Evolutionary conservation across 164 flowering plant species (phyloP).

Genomic region (Aristolochia contorta): DNA sequence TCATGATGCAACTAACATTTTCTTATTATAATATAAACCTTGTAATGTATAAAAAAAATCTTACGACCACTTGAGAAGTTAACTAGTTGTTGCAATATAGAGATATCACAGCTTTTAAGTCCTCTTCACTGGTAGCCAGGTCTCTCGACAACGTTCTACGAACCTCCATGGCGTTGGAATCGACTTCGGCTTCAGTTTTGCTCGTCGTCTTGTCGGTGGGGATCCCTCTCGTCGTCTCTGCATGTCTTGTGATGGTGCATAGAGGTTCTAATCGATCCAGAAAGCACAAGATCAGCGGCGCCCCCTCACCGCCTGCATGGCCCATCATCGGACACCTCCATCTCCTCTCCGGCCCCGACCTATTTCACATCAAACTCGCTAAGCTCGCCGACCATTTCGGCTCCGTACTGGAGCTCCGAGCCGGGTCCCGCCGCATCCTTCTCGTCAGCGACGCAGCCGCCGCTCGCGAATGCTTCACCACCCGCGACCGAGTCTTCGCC

Average conservation of each 20-base stretch:
- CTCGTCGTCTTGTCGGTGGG: too few relatives aligned
- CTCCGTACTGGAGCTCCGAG: neutral
- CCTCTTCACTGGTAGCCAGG: too few relatives aligned
- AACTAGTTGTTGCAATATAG: too few relatives aligned
- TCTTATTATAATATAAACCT: too few relatives aligned
- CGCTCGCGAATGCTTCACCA: conserved; percentile 6
- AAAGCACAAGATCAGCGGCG: neutral
- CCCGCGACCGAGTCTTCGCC: conserved; percentile 3
- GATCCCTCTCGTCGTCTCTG: neutral
- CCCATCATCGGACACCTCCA: conserved; percentile 8
- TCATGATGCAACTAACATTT: too few relatives aligned
- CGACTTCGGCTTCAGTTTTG: too few relatives aligned
- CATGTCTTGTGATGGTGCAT: neutral
- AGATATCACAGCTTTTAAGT: too few relatives aligned
- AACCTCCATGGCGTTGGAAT: too few relatives aligned
- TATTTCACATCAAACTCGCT: neutral
- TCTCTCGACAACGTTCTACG: too few relatives aligned
- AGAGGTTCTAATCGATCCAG: neutral
- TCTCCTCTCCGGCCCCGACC: conserved; percentile 1
- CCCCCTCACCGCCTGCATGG: neutral
- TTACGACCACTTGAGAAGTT: too few relatives aligned
- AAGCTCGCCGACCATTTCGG: conserved; percentile 4
- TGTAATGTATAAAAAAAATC: too few relatives aligned
- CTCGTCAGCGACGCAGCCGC: conserved; percentile 3
- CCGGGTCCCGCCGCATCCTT: neutral